Conservation (phyloP, 2,329 filamentous ascomycete species). For the Chaetomiaceae sp. region DNA sequence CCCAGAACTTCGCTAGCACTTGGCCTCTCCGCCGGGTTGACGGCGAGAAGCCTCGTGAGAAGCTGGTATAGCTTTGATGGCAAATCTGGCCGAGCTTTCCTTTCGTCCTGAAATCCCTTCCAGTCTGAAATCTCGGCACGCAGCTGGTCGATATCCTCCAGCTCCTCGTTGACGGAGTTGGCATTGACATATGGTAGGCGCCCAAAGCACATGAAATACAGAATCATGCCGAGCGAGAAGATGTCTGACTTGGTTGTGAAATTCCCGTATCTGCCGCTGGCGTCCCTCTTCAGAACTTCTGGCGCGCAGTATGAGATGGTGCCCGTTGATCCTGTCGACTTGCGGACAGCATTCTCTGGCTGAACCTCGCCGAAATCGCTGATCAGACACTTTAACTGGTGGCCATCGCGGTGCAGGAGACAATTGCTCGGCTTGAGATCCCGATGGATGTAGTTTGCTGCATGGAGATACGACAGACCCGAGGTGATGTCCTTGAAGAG, state of each 20-base stretch:
- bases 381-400: constrained; percentile 74
- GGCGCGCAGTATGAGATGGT: constrained; percentile 98
- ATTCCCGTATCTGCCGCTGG: constrained; percentile 73
- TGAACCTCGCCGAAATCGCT: constrained; percentile 99
- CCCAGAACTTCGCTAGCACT: constrained; percentile 80
- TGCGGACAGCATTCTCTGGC: constrained; percentile 71
- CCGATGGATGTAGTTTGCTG: constrained; percentile 89
- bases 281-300: constrained; percentile 72
- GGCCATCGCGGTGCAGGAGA: constrained; percentile 72
- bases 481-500: constrained; percentile 95
- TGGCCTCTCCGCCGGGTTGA: constrained; percentile 72
- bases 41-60: constrained; percentile 72
- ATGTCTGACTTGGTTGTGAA: constrained; percentile 97
- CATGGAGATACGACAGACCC: constrained; percentile 83
- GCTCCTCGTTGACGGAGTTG: constrained; percentile 82
- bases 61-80: constrained; percentile 82
- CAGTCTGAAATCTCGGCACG: constrained; percentile 82
- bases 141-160: constrained; percentile 82
- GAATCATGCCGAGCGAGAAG: constrained; percentile 97
- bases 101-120: constrained; percentile 79
- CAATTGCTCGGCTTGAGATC: constrained; percentile 97
- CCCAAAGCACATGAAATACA: constrained; percentile 97
- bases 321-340: constrained; percentile 87
- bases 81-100: constrained; percentile 71
- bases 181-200: constrained; percentile 79